Percentiles rank a stretch among this genome's conserved stretches.
phyloP scores from a whole-genome alignment of 306 rosid species.

The Vigna angularis region DNA sequence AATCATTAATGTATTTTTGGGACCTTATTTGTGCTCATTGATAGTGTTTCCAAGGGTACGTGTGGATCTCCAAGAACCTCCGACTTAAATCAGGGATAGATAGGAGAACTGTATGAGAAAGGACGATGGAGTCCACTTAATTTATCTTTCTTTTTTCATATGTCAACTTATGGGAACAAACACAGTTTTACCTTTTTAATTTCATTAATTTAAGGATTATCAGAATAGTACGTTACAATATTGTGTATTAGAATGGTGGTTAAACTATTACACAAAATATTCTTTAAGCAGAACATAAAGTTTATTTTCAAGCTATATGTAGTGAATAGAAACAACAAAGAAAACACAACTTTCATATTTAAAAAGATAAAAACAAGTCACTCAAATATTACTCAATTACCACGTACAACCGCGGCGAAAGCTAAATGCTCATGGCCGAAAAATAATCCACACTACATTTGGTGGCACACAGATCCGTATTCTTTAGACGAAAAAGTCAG shows the following conservation, averaged over 20 bases:
- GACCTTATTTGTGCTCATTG: too few relatives aligned
- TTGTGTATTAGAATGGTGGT: neutral
- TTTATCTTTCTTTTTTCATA: too few relatives aligned
- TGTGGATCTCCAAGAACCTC: too few relatives aligned
- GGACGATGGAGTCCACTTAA: too few relatives aligned
- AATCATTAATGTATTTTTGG: too few relatives aligned
- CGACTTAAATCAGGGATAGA: too few relatives aligned
- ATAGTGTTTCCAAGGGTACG: too few relatives aligned
- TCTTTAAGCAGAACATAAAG: too few relatives aligned
- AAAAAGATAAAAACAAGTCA: neutral
- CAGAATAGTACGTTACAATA: neutral
- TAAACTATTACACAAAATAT: neutral
- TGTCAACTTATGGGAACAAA: too few relatives aligned
- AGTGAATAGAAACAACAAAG: conserved; percentile 18
- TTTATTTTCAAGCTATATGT: neutral
- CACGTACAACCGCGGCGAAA: neutral
- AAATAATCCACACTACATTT: conserved; percentile 31
- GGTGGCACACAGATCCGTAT: conserved; percentile 33
- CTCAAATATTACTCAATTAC: conserved; percentile 37
- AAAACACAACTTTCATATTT: neutral
- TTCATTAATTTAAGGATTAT: neutral
- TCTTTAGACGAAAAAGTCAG: conserved; percentile 25
- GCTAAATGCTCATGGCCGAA: conserved; percentile 13
- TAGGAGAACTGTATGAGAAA: too few relatives aligned
- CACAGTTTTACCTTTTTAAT: neutral